Percentiles rank a stretch among this genome's conserved stretches.
Conservation (phyloP, 225 moss, liverwort and hornwort species). For the Bryoerythrophyllum caledonicum region DNA sequence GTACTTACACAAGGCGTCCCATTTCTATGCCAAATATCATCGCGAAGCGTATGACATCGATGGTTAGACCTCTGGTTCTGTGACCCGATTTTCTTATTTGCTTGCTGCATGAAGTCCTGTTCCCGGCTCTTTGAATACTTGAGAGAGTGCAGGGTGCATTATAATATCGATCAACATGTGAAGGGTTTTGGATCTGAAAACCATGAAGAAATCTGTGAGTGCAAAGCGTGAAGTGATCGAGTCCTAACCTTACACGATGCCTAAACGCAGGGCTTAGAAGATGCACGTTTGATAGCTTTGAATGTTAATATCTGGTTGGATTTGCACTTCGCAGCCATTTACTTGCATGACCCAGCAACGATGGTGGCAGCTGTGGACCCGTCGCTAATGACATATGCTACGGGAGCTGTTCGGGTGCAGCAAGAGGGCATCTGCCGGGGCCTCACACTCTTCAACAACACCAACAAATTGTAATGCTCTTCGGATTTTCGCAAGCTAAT, state of each 20-base stretch:
- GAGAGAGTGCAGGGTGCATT: not conserved
- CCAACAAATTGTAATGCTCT: conserved; percentile 63
- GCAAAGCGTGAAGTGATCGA: not conserved
- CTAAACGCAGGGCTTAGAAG: not conserved
- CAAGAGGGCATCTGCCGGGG: conserved; percentile 80
- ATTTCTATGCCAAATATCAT: conserved; percentile 84
- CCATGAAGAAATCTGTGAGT: not conserved
- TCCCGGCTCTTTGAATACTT: not conserved
- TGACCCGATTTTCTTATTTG: not conserved
- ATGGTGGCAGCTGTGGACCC: conserved; percentile 94
- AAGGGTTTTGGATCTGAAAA: not conserved
- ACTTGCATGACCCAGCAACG: conserved; percentile 93
- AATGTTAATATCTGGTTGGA: conserved; percentile 10
- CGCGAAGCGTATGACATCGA: conserved; percentile 68
- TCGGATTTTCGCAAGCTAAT: not conserved
- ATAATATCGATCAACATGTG: not conserved
- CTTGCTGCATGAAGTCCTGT: not conserved
- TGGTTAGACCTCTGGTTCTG: conserved; percentile 34
- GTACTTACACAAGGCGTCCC: conserved; percentile 59
- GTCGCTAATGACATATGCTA: conserved; percentile 70
- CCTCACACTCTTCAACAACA: conserved; percentile 79
- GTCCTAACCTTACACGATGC: not conserved
- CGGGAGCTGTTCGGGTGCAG: conserved; percentile 90
- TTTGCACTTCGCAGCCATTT: conserved; percentile 84
- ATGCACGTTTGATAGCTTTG: not conserved